A percentile compares a stretch with the other conserved stretches of the same genome.
phyloP scores from a whole-genome alignment of 495 filamentous ascomycete species.

The Staphylotrichum tortipilum region DNA sequence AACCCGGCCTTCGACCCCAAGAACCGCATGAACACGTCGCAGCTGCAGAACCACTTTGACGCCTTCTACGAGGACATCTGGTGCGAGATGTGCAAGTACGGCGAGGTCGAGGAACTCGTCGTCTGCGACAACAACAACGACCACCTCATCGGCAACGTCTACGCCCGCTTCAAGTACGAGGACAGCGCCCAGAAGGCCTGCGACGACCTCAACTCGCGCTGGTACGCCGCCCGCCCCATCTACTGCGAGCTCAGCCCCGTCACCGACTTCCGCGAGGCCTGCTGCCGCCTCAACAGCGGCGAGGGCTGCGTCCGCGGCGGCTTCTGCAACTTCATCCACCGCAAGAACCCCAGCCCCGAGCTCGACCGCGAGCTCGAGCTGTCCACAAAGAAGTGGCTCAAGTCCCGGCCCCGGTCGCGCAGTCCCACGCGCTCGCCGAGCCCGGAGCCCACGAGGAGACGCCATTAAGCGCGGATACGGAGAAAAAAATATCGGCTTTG shows the following conservation, averaged over 20 bases:
- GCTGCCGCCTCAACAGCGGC: conserved; percentile 86
- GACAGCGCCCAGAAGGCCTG: conserved; percentile 88
- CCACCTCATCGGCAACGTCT: conserved; percentile 97
- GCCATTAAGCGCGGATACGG: conserved; percentile 35
- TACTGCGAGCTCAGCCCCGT: conserved; percentile 97
- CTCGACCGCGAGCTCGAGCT: conserved; percentile 82
- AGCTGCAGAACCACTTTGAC: conserved; percentile 98
- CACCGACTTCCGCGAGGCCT: conserved; percentile 97
- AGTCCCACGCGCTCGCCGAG: conserved; percentile 68
- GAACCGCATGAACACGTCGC: conserved; percentile 86
- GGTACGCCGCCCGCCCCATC: conserved; percentile 95
- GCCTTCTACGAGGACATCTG: conserved; percentile 99
- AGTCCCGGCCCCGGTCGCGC: conserved; percentile 74
- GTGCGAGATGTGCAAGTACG: conserved; percentile 97
- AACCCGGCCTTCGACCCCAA: conserved; percentile 97
- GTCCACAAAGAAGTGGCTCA: conserved; percentile 92
- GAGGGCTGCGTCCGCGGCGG: conserved; percentile 94
- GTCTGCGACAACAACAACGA: conserved; percentile 97
- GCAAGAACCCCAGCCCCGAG: conserved; percentile 84
- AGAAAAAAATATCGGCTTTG: too few relatives aligned
- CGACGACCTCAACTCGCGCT: conserved; percentile 86
- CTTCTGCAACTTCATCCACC: conserved; percentile 98
- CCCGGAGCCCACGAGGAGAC: conserved; percentile 64
- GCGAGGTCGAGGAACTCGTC: conserved; percentile 81
- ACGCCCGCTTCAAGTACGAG: conserved; percentile 99